These are phyloP conservation scores for Protomyces lactucae-debilis DNA, from an alignment of 1,139 yeast genomes.

Conservation along the genomic window DNA sequence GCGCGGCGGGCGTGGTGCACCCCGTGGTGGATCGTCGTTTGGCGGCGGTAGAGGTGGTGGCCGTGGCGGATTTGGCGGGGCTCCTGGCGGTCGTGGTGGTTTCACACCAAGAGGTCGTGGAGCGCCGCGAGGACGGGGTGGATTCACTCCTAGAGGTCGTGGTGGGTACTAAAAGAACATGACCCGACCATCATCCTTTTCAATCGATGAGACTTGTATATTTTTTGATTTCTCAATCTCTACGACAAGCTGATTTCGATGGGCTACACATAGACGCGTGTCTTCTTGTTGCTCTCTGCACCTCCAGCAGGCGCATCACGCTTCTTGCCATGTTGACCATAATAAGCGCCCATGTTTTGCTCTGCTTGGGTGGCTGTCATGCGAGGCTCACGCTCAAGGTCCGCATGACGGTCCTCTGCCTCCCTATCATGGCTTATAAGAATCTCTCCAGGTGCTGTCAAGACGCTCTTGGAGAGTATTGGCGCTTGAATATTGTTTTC, in stretches of 20 bases:
- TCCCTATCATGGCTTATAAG: background rate
- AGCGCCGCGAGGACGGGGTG: conserved; percentile 35
- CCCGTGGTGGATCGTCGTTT: conserved; percentile 41
- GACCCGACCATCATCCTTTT: background rate
- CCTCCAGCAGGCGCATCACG: no score
- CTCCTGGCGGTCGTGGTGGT: conserved; percentile 27
- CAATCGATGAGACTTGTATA: no score
- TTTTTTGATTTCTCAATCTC: no score
- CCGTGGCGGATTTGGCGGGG: conserved; percentile 37
- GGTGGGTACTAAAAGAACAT: conserved; percentile 26
- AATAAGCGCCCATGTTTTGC: background rate
- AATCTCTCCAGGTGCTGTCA: background rate
- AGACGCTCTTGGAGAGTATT: background rate
- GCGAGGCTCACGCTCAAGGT: no score
- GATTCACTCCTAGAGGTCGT: conserved; percentile 28
- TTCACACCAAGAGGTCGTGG: conserved; percentile 27
- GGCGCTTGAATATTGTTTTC: background rate
- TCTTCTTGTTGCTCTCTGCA: background rate
- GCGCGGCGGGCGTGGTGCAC: conserved; percentile 44
- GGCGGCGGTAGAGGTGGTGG: conserved; percentile 39
- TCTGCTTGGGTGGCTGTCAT: background rate
- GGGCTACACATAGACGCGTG: background rate
- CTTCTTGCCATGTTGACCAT: background rate
- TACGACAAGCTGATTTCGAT: no score
- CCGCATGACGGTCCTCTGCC: background rate